These are phyloP conservation scores for Galerina sulciceps DNA, from an alignment of 768 basidiomycete species.

Conservation along the genomic window DNA sequence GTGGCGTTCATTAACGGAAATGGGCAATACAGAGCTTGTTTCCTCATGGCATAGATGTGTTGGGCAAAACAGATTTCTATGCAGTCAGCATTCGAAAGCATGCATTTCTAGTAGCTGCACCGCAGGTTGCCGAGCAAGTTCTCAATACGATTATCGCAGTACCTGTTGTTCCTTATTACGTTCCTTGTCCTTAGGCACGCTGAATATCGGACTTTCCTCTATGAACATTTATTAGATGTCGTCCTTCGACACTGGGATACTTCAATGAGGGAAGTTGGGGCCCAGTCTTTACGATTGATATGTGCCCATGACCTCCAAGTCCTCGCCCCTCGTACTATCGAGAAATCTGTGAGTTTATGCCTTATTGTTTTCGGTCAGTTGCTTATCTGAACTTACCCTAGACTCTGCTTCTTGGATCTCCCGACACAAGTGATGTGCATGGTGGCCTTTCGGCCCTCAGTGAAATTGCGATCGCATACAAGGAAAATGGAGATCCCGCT, in stretches of 20 bases:
- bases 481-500: conserved; percentile 30
- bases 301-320: conserved; percentile 60
- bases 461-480: conserved; percentile 71
- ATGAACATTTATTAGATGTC: conserved; percentile 75
- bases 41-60: conserved; percentile 91
- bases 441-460: conserved; percentile 78
- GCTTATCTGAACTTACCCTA: conserved; percentile 29
- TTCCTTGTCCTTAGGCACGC: conserved; percentile 54
- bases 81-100: conserved; percentile 85
- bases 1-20: conserved; percentile 12
- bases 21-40: conserved; percentile 68
- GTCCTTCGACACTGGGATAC: conserved; percentile 91
- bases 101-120: conserved; percentile 84
- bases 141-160: not conserved
- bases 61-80: conserved; percentile 94
- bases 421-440: conserved; percentile 76
- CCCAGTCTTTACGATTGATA: conserved; percentile 73
- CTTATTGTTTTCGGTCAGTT: conserved; percentile 1
- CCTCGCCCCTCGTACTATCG: conserved; percentile 53
- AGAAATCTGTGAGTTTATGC: conserved; percentile 53
- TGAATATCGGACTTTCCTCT: conserved; percentile 72
- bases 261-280: conserved; percentile 75
- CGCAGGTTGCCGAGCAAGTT: conserved; percentile 84
- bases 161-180: conserved; percentile 7
- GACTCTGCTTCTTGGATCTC: conserved; percentile 60